Evolutionary conservation across 1,139 yeast species (phyloP), one percentile per base, ranked within the genome.

Genomic region (Geotrichum histeridarum): DNA sequence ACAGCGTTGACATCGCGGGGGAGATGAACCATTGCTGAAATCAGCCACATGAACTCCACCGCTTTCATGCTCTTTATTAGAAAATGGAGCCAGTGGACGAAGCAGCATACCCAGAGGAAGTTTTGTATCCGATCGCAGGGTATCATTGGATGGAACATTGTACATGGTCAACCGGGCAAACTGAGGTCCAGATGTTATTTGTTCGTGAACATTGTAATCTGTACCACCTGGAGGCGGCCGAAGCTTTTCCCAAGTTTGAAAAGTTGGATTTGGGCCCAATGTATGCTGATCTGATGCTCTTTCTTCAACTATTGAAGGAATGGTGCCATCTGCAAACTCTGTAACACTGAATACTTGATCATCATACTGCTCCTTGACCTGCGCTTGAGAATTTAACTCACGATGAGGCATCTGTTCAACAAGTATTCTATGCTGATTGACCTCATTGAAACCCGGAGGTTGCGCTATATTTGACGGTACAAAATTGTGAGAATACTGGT

Each of bases 1-100:
- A 71, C 99, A 93, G 57, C 99, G 83, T 61, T 82, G 80, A 71
- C 99, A 93, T 63, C 99, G 79, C 38, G 95, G 83, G 0, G 96
- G 96, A 0, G 90, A 88, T 1, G 76, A 65, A 9, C 43, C 55
- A n/a, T 58, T 51, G 4, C 78, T 67, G 71, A 85, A 80, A 62
- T 86, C 93, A 5, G 84, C 84, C 6, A 77, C 77, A 0, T 95
- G 95, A 2, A 90, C 79, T 0, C 80, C 72, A 0, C 59, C 35
- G 71, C 63, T n/a, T 48, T 56, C 55, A 18, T 54, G 53, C 33
- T 57, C 55, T 11, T 50, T 48, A 4, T 53, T 49, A 9, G 57
- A 51, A 41, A 51, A 51, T 1, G 59, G 55, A 0, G 96, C 95
- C 74, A 93, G 89, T 2, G 99, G 99, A 51, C 90, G 80, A 14